A percentile compares a stretch with the other conserved stretches of the same genome.
Conservation (phyloP, 257 asterid genomes). For the Cinchona pubescens region DNA sequence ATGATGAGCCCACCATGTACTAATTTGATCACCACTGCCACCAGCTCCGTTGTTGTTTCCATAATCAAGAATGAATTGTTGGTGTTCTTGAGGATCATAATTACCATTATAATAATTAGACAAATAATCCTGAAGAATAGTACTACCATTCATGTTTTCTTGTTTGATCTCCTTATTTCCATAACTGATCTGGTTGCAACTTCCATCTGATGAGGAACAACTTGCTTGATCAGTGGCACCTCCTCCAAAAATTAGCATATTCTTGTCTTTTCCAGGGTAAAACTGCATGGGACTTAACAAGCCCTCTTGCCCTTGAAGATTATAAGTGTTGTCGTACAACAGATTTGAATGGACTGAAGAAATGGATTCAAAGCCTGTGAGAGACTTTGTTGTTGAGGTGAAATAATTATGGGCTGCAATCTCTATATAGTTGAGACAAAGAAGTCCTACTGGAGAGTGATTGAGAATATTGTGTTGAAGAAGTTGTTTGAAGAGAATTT, state of each 20-base stretch:
- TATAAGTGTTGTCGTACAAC: constrained; percentile 17
- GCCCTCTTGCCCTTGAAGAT: constrained; percentile 37
- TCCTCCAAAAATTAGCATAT: constrained; percentile 53
- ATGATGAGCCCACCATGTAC: constrained; percentile 9
- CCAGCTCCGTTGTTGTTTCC: constrained; percentile 21
- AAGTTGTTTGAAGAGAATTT: constrained; percentile 25
- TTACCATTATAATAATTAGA: neutral
- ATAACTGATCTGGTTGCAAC: constrained; percentile 44
- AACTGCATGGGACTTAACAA: constrained; percentile 33
- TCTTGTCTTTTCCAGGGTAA: constrained; percentile 35
- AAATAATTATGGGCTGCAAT: constrained; percentile 28
- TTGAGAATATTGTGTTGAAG: constrained; percentile 23
- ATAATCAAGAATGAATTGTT: constrained; percentile 42
- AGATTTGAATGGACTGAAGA: constrained; percentile 33
- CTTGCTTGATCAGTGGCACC: constrained; percentile 41
- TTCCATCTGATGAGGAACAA: constrained; percentile 68
- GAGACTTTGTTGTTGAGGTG: constrained; percentile 26
- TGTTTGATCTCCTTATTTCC: constrained; percentile 56
- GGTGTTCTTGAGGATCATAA: constrained; percentile 31
- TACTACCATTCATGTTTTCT: constrained; percentile 33
- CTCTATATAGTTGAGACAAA: constrained; percentile 33
- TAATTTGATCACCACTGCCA: constrained; percentile 10
- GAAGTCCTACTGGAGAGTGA: constrained; percentile 12
- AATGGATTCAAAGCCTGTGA: constrained; percentile 21
- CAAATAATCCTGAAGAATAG: constrained; percentile 23